Percentiles rank a stretch among this genome's conserved stretches.
phyloP scores from a whole-genome alignment of 2,329 filamentous ascomycete species.

The Pyrenophora teres region DNA sequence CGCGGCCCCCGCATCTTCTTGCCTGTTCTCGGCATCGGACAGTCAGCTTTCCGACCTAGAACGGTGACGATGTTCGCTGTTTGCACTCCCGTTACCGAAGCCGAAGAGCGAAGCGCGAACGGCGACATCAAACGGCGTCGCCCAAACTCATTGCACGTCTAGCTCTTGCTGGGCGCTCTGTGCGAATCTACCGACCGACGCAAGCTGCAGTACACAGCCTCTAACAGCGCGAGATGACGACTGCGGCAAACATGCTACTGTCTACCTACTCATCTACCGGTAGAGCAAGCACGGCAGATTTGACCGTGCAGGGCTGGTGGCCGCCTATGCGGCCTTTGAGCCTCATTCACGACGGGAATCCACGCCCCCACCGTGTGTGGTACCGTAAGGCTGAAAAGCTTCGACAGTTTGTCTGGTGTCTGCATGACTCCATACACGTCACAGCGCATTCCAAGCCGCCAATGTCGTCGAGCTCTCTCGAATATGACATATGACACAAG shows the following conservation, averaged over 20 bases:
- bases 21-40: slow-evolving; percentile 24
- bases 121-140: not conserved
- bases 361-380: slow-evolving; percentile 11
- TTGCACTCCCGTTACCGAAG: slow-evolving; percentile 2
- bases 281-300: too few species aligned
- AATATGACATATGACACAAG: not conserved
- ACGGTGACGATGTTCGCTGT: not conserved
- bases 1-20: slow-evolving; percentile 16
- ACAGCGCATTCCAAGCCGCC: slow-evolving; percentile 16
- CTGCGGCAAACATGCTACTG: too few species aligned
- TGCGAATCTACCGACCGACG: too few species aligned
- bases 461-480: not conserved
- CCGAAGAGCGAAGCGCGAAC: slow-evolving; percentile 2
- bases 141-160: too few species aligned
- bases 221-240: slow-evolving; percentile 1
- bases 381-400: slow-evolving; percentile 27
- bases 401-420: slow-evolving; percentile 8
- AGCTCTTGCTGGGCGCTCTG: too few species aligned
- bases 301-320: not conserved
- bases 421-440: slow-evolving; percentile 23
- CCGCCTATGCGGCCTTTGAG: not conserved
- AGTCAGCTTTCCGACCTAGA: slow-evolving; percentile 24
- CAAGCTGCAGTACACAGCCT: too few species aligned
- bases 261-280: too few species aligned
- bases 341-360: slow-evolving; percentile 6